A percentile compares a stretch with the other conserved stretches of the same genome.
phyloP scores from a whole-genome alignment of 768 basidiomycete genomes.

The Phallus indusiatus region DNA sequence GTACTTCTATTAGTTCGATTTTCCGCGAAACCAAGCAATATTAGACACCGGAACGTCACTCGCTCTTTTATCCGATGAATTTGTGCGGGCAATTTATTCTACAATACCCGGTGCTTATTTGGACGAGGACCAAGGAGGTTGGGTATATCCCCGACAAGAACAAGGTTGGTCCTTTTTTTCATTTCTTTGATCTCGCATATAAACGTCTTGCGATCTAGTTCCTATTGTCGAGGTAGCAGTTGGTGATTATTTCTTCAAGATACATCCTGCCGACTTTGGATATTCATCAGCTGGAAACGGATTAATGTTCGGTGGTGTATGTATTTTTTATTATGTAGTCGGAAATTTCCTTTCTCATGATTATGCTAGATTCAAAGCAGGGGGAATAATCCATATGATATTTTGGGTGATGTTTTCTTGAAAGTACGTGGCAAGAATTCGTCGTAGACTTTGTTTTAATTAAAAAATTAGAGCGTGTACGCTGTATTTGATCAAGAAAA shows the following conservation, averaged over 20 bases:
- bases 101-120: not conserved
- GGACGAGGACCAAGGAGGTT: not conserved
- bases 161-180: not conserved
- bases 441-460: not conserved
- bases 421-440: slow-evolving; percentile 10
- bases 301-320: slow-evolving; percentile 16
- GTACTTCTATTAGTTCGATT: not conserved
- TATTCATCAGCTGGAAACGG: slow-evolving; percentile 17
- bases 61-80: not conserved
- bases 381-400: slow-evolving; percentile 21
- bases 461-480: slow-evolving; percentile 16
- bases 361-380: slow-evolving; percentile 23
- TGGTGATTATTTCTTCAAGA: slow-evolving; percentile 24
- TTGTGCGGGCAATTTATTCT: not conserved
- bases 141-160: not conserved
- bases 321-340: not conserved
- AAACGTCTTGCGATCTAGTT: slow-evolving; percentile 9
- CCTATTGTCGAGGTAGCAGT: slow-evolving; percentile 26
- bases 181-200: not conserved
- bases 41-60: not conserved
- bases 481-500: slow-evolving; percentile 20
- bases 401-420: slow-evolving; percentile 26
- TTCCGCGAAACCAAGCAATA: not conserved
- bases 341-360: not conserved
- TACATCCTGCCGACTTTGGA: slow-evolving; percentile 16